phyloP scores from a whole-genome alignment of 371 early-diverging fungal species.

The Enteropsectra breve region DNA sequence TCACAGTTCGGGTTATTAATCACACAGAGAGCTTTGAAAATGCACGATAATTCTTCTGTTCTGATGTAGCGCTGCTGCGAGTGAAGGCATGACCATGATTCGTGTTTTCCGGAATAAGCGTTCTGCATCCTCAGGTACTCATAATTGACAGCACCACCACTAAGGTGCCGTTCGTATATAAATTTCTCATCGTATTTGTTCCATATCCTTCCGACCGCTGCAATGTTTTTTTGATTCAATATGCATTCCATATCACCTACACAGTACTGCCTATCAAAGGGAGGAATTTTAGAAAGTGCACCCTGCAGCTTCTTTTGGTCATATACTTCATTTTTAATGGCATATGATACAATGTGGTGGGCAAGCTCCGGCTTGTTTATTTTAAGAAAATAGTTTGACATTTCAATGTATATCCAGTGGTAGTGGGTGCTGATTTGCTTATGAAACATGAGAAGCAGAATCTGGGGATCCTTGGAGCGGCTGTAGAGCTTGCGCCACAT shows the following conservation, averaged over 20 bases:
- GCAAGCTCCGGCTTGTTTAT: conserved; percentile 20
- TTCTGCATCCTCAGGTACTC: background rate
- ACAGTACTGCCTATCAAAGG: background rate
- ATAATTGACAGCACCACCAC: background rate
- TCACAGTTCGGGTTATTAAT: background rate
- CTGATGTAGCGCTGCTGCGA: background rate
- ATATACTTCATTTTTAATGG: conserved; percentile 35
- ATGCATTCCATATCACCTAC: conserved; percentile 9
- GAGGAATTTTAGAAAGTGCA: conserved; percentile 13
- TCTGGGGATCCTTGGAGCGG: conserved; percentile 21
- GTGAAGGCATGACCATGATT: background rate
- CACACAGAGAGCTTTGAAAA: background rate
- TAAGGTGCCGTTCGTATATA: conserved; percentile 2
- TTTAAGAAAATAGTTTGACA: conserved; percentile 28
- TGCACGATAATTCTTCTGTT: background rate
- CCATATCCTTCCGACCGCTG: conserved; percentile 41
- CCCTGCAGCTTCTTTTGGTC: conserved; percentile 7
- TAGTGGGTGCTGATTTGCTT: conserved; percentile 40
- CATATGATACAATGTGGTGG: conserved; percentile 20
- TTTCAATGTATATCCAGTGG: conserved; percentile 53
- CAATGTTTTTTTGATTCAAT: conserved; percentile 30
- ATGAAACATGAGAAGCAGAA: conserved; percentile 56
- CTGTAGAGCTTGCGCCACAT: conserved; percentile 47
- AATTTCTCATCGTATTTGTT: conserved; percentile 6
- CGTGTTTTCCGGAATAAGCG: background rate